phyloP scores from a whole-genome alignment of 129 eudicot species.

The Rutidosis leptorrhynchoides region DNA sequence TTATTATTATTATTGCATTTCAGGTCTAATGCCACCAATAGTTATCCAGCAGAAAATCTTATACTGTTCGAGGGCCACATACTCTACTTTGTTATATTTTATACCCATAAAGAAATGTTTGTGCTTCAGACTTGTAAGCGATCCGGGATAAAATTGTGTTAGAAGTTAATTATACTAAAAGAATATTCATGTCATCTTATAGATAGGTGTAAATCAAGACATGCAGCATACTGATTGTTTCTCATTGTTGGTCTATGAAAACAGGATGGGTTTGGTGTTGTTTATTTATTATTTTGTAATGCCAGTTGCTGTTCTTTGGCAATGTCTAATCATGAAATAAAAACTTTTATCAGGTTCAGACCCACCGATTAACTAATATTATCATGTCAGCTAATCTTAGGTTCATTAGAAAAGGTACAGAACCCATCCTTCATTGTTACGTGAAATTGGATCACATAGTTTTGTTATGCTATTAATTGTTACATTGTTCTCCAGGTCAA shows the following conservation, averaged over 20 bases:
- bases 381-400: conserved; percentile 42
- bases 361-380: conserved; percentile 27
- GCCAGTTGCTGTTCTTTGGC: conserved; percentile 22
- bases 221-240: conserved; percentile 8
- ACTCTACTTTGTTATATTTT: neutral
- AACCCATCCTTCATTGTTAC: conserved; percentile 34
- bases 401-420: conserved; percentile 56
- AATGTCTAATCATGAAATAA: conserved; percentile 28
- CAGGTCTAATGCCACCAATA: conserved; percentile 34
- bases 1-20: conserved; percentile 17
- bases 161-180: neutral
- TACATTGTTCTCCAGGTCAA: conserved; percentile 60
- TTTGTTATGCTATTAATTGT: conserved; percentile 34
- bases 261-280: conserved; percentile 19
- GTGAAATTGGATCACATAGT: conserved; percentile 36
- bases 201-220: neutral
- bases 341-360: conserved; percentile 44
- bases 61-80: conserved; percentile 21
- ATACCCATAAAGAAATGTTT: neutral
- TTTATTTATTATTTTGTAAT: conserved; percentile 14
- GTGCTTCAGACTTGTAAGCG: conserved; percentile 2
- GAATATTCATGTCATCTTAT: neutral
- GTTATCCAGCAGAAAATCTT: conserved; percentile 16
- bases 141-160: neutral
- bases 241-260: conserved; percentile 1